Evolutionary conservation across 2,329 filamentous ascomycete species (phyloP), one percentile per base, ranked within the genome.

Genomic region (Alternaria solani): DNA sequence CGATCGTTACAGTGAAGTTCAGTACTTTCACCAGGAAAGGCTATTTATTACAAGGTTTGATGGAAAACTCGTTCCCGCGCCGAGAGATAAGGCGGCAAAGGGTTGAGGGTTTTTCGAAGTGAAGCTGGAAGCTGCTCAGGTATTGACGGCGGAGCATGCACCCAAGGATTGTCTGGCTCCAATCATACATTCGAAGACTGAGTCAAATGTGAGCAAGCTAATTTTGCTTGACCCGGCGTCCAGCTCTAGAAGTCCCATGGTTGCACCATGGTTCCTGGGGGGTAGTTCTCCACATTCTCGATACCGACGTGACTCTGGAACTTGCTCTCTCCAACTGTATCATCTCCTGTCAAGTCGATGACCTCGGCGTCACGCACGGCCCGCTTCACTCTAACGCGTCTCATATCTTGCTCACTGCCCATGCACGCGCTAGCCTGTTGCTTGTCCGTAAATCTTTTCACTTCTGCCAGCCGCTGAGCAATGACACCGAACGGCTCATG

Each of bases 401-500:
- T 30, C 34, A 51, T 30, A n/a, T 53, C 36, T 28, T 44, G 57
- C n/a, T 26, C 25, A 18, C n/a, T 30, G 3, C 26, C 20, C 20
- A 46, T 32, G 18, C 20, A 28, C 8, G 14, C 8, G 14, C 14
- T 11, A 5, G 12, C 14, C 8, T 25, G 44, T 26, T 38, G 32
- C 32, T 23, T 38, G 14, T 51, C 39, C 23, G 18, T 43, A 7
- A 12, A 16, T 7, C 14, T 42, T 32, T 26, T 42, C 20, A n/a
- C 18, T 44, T 42, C 30, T 54, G 11, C 23, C 20, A 51, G 18
- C 2, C 59, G 59, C 41, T 62, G 59, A 18, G 51, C 39, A 7
- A 28, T 32, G 9, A 52, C 25, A 16, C 62, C 62, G 20, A 49
- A 25, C 34, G 62, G 59, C 23, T 59, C 52, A 28, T 62, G 43